These are phyloP conservation scores for Ceratobasidium sp. DNA, from an alignment of 1,284 basidiomycete genomes.

Conservation along the genomic window DNA sequence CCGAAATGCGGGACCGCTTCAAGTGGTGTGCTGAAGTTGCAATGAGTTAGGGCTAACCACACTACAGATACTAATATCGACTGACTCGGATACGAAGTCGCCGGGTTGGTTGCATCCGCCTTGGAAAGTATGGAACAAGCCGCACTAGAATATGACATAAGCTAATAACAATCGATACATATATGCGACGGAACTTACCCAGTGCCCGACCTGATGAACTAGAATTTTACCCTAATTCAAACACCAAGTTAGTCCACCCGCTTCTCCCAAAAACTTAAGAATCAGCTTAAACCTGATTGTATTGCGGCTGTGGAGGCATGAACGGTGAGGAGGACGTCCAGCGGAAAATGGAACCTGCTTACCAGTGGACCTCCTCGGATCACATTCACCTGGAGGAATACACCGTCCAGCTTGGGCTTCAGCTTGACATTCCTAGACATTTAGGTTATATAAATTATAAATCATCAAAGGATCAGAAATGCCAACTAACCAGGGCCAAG, in stretches of 20 bases:
- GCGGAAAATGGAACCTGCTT: too few species aligned
- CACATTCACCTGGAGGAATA: not conserved
- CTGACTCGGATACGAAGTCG: conserved; percentile 2
- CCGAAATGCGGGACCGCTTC: not conserved
- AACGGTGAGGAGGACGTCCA: too few species aligned
- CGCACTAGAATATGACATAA: too few species aligned
- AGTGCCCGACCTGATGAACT: too few species aligned
- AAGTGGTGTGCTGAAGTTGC: not conserved
- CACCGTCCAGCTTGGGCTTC: conserved; percentile 1
- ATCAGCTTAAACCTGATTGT: too few species aligned
- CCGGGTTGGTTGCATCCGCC: not conserved
- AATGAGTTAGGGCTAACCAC: not conserved
- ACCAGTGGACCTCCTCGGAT: not conserved
- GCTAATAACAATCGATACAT: too few species aligned
- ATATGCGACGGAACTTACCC: too few species aligned
- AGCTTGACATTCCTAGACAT: not conserved
- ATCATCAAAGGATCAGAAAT: too few species aligned
- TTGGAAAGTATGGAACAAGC: conserved; percentile 18
- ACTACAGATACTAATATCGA: not conserved
- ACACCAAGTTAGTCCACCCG: too few species aligned
- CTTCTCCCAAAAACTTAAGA: too few species aligned
- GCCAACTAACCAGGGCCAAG: conserved; percentile 3
- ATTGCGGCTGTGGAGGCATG: too few species aligned
- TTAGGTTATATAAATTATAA: not conserved
- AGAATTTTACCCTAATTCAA: too few species aligned